Percentiles rank a stretch among this genome's conserved stretches.
Conservation (phyloP, 257 asterid species). For the Solanum tarijense region DNA sequence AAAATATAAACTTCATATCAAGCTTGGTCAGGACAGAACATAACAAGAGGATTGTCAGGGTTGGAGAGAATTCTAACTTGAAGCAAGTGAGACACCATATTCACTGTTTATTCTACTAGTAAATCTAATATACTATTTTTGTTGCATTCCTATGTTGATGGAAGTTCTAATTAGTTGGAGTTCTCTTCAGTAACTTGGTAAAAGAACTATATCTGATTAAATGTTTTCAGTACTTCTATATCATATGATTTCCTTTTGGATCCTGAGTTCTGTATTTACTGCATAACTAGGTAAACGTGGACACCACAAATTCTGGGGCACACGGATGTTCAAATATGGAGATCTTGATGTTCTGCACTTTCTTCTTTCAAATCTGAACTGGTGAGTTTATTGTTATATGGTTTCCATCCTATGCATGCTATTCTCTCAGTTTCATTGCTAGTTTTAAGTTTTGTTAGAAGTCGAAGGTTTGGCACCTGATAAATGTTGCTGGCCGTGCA, state of each 20-base stretch:
- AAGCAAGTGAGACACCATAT: not conserved
- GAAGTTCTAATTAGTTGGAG: not conserved
- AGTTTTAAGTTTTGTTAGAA: not conserved
- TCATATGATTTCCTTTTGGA: not conserved
- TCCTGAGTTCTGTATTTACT: not conserved
- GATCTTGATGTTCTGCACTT: slow-evolving; percentile 93
- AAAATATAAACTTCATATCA: not conserved
- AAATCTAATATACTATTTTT: not conserved
- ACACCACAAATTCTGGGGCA: slow-evolving; percentile 96
- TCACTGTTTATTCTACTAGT: not conserved
- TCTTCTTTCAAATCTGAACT: slow-evolving; percentile 94
- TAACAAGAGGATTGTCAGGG: not conserved
- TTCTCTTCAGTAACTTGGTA: not conserved
- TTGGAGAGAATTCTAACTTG: not conserved
- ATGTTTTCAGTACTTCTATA: not conserved
- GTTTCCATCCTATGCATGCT: not conserved
- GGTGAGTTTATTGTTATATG: slow-evolving; percentile 31
- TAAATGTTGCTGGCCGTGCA: not conserved
- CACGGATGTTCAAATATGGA: slow-evolving; percentile 90
- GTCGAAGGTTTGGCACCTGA: not conserved
- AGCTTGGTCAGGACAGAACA: not conserved
- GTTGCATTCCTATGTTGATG: not conserved
- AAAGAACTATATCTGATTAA: not conserved
- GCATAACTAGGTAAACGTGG: slow-evolving; percentile 81
- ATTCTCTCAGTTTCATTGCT: not conserved